Evolutionary conservation across 371 early-diverging fungal species (phyloP).

Genomic region (Coemansia sp.): DNA sequence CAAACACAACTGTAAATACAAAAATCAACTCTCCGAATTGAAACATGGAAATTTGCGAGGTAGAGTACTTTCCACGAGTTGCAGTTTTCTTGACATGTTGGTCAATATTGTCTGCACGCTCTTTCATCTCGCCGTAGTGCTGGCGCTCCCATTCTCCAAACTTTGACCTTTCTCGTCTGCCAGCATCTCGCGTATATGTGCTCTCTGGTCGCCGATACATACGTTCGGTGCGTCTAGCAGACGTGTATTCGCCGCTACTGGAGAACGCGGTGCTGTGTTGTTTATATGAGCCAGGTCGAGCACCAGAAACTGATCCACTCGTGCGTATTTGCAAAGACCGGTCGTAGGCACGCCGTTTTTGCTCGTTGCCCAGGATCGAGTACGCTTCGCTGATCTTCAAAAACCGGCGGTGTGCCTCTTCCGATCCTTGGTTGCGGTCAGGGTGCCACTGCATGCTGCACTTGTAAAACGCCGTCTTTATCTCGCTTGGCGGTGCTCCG

Average conservation of each 20-base stretch:
- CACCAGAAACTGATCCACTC: background rate
- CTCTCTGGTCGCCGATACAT: slow-evolving; percentile 25
- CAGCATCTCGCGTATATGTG: slow-evolving; percentile 18
- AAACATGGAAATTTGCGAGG: slow-evolving; percentile 27
- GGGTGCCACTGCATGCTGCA: slow-evolving; percentile 86
- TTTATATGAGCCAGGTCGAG: slow-evolving; percentile 7
- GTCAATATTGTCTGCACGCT: slow-evolving; percentile 23
- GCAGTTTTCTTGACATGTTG: slow-evolving; percentile 15
- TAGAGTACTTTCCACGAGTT: slow-evolving; percentile 13
- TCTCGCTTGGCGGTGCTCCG: slow-evolving; percentile 60
- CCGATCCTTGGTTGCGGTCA: slow-evolving; percentile 67
- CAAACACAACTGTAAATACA: slow-evolving; percentile 33
- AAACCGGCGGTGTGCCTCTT: slow-evolving; percentile 69
- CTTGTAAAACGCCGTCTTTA: slow-evolving; percentile 80
- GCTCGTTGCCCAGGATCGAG: slow-evolving; percentile 72
- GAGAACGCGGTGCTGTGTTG: slow-evolving; percentile 39
- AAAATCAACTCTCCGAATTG: slow-evolving; percentile 35
- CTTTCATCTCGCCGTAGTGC: slow-evolving; percentile 34
- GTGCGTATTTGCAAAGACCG: slow-evolving; percentile 32
- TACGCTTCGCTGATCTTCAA: slow-evolving; percentile 84
- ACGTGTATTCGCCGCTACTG: slow-evolving; percentile 40
- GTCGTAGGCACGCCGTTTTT: slow-evolving; percentile 77
- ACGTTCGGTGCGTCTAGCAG: slow-evolving; percentile 9
- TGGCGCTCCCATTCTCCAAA: slow-evolving; percentile 48
- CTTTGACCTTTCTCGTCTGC: slow-evolving; percentile 19